Evolutionary conservation across 176 grass and related monocot species (phyloP).

Genomic region (Juncus effusus): DNA sequence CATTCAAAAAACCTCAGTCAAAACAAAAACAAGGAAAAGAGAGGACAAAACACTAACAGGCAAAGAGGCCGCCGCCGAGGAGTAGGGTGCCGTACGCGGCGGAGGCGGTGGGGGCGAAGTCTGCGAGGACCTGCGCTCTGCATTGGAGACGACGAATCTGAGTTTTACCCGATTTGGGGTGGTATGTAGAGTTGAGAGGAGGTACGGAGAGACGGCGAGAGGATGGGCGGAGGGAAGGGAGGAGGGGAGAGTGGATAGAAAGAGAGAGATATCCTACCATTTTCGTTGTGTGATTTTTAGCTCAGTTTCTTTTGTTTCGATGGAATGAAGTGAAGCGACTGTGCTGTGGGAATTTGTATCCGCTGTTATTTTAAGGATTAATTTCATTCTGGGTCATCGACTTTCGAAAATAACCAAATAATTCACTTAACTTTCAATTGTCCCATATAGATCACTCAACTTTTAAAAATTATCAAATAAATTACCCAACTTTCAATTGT

Average conservation of each 20-base stretch:
- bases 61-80: slow-evolving; percentile 66
- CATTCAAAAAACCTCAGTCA: slow-evolving; percentile 27
- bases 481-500: too few relatives aligned
- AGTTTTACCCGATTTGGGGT: neutral
- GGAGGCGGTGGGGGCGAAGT: slow-evolving; percentile 45
- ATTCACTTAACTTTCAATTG: too few relatives aligned
- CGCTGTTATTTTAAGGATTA: too few relatives aligned
- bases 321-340: neutral
- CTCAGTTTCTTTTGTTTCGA: neutral
- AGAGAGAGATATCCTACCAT: slow-evolving; percentile 6
- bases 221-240: neutral
- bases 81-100: slow-evolving; percentile 58
- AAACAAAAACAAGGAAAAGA: slow-evolving; percentile 12
- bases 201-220: neutral
- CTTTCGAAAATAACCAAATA: too few relatives aligned
- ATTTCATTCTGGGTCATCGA: too few relatives aligned
- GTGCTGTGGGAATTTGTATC: neutral
- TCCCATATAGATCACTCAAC: too few relatives aligned
- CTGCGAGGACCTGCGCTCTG: slow-evolving; percentile 36
- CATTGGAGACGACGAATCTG: slow-evolving; percentile 23
- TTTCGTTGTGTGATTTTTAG: neutral
- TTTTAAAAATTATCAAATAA: too few relatives aligned
- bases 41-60: slow-evolving; percentile 40
- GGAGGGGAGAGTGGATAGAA: slow-evolving; percentile 8
- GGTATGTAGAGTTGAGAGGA: neutral